Conservation (phyloP, 2,329 filamentous ascomycete species). For the Colletotrichum sojae region DNA sequence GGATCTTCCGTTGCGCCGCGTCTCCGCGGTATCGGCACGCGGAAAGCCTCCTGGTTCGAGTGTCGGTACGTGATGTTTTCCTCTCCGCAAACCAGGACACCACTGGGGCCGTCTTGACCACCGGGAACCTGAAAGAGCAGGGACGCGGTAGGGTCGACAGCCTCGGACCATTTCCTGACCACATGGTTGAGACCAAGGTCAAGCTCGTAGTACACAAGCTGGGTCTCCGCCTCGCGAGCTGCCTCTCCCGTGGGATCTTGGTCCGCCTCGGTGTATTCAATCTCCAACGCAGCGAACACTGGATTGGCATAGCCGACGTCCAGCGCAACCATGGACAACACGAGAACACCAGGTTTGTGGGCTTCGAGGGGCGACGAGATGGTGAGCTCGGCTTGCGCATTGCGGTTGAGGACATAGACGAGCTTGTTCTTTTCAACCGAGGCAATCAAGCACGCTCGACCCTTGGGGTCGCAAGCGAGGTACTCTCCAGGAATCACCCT, state of each 20-base stretch:
- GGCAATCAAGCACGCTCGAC: slow-evolving; percentile 93
- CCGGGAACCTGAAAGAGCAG: slow-evolving; percentile 96
- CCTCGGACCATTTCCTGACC: slow-evolving; percentile 95
- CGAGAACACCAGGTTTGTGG: slow-evolving; percentile 91
- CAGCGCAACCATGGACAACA: slow-evolving; percentile 88
- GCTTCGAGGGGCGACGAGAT: slow-evolving; percentile 98
- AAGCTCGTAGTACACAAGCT: slow-evolving; percentile 96
- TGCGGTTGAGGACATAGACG: slow-evolving; percentile 97
- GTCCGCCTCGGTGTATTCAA: slow-evolving; percentile 93
- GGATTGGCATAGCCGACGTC: slow-evolving; percentile 98
- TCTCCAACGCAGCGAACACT: slow-evolving; percentile 93
- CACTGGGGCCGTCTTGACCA: slow-evolving; percentile 92
- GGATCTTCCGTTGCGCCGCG: slow-evolving; percentile 93
- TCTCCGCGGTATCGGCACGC: slow-evolving; percentile 89
- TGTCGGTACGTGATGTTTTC: slow-evolving; percentile 98
- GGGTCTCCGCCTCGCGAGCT: slow-evolving; percentile 85
- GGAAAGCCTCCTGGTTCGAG: slow-evolving; percentile 91
- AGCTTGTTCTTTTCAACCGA: slow-evolving; percentile 99
- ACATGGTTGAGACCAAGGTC: slow-evolving; percentile 98
- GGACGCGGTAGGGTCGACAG: slow-evolving; percentile 89
- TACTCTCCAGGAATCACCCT: slow-evolving; percentile 97
- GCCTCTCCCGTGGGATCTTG: slow-evolving; percentile 91
- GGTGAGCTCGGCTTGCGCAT: slow-evolving; percentile 92
- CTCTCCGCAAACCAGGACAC: slow-evolving; percentile 93
- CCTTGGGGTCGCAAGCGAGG: slow-evolving; percentile 94